These are phyloP conservation scores for Papilionanthe hybrid DNA, from an alignment of 116 monocot genomes.

Conservation along the genomic window DNA sequence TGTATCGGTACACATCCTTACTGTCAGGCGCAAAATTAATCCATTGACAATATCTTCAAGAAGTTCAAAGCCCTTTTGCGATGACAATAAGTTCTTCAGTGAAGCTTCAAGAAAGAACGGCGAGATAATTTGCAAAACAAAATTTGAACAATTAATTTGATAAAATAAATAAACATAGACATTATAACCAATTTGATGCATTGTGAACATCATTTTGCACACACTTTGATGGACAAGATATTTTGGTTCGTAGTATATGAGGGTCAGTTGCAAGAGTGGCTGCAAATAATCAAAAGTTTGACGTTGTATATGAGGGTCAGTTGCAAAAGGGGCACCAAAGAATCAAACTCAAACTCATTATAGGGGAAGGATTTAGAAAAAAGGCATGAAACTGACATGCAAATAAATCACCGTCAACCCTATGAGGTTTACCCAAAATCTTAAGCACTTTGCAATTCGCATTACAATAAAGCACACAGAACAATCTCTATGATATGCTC, in stretches of 20 bases:
- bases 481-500: neutral
- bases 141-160: neutral
- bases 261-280: neutral
- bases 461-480: neutral
- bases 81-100: conserved; percentile 64
- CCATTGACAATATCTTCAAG: conserved; percentile 75
- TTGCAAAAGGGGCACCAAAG: neutral
- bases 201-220: neutral
- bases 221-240: neutral
- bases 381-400: neutral
- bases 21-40: conserved; percentile 56
- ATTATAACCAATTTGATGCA: neutral
- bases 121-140: neutral
- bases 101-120: conserved; percentile 44
- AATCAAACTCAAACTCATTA: neutral
- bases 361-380: neutral
- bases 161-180: neutral
- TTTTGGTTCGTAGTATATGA: neutral
- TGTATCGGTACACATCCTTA: conserved; percentile 59
- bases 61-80: conserved; percentile 46
- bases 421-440: neutral
- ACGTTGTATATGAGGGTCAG: neutral
- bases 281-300: neutral
- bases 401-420: neutral
- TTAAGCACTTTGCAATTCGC: neutral